Evolutionary conservation across 495 filamentous ascomycete species (phyloP), one percentile per base, ranked within the genome.

Genomic region (Aspergillus funiculosus): DNA sequence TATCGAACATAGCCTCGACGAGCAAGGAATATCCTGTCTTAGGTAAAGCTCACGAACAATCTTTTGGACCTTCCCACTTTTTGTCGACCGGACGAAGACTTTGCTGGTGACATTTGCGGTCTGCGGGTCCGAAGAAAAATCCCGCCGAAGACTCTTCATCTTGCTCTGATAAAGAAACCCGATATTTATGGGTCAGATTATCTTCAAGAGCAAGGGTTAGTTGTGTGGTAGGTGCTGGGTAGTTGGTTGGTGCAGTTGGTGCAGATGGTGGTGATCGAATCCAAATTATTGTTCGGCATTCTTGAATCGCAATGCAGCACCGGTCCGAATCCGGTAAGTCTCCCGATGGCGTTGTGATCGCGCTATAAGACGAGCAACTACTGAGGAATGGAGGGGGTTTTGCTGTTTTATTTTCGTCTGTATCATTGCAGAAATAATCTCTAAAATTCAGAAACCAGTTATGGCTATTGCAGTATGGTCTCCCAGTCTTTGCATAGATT

Each of bases 1-100:
- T 58, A 61, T 61, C 31, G 75, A 70, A 70, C 92, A 99, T 37
- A 97, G 76, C 63, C 78, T 83, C 2, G 90, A 97, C 11, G 94
- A 99, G 69, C 92, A 99, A 24, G 92, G 92, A 53, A 97, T 97
- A 63, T 99, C 94, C 71, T 88, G 82, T 56, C 92, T 80, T 22
- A 99, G 76, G 68, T 99, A 97, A 41, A 97, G 71, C 73, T 99
- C 92, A 35, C 89, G 81, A 48, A 97, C 94, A 62, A 99, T 90
- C 71, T 99, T 98, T 68, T 95, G 89, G 47, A 97, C 92, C 71
- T 95, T 97, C 58, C 92, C 92, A 64, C 79, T 87, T 63, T 85
- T 91, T 13, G 89, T 90, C 20, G 92, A 95, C 46, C 92, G 74
- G 50, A 97, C 84, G 56, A 89, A 99, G 51, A 92, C 77, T 70